phyloP scores from a whole-genome alignment of 2,329 filamentous ascomycete genomes.

The Canariomyces notabilis region DNA sequence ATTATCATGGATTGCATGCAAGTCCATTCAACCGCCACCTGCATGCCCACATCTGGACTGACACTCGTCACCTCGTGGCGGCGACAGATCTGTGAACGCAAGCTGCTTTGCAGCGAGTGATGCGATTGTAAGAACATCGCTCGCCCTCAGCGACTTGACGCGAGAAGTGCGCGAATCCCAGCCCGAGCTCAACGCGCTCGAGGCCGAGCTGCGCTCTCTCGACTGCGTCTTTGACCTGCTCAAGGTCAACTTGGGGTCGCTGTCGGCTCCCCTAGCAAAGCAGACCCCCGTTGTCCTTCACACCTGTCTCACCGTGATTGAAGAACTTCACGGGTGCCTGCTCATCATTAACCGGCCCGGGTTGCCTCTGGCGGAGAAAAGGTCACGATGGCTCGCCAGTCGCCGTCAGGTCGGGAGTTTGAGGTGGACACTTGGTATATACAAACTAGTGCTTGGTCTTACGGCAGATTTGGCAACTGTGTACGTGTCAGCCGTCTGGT shows the following conservation, averaged over 20 bases:
- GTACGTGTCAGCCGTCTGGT: conserved; percentile 28
- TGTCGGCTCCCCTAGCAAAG: conserved; percentile 33
- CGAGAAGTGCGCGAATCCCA: conserved; percentile 39
- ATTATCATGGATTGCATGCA: conserved; percentile 14
- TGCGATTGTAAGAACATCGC: conserved; percentile 32
- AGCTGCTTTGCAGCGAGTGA: conserved; percentile 35
- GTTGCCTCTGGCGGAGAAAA: conserved; percentile 34
- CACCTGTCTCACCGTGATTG: conserved; percentile 33
- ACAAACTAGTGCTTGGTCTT: conserved; percentile 36
- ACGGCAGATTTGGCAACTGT: conserved; percentile 38
- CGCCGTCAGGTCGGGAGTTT: conserved; percentile 31
- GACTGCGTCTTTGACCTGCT: conserved; percentile 36
- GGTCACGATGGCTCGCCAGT: conserved; percentile 33
- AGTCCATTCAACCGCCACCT: neutral
- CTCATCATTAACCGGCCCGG: conserved; percentile 29
- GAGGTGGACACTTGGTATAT: conserved; percentile 33
- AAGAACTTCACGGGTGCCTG: conserved; percentile 33
- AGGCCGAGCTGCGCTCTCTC: conserved; percentile 39
- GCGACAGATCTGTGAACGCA: conserved; percentile 33
- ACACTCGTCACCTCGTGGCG: neutral
- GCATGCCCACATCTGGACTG: neutral
- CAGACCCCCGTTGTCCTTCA: conserved; percentile 34
- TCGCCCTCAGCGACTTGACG: conserved; percentile 33
- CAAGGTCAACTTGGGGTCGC: conserved; percentile 34
- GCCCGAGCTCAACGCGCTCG: conserved; percentile 35